Evolutionary conservation across 2,329 filamentous ascomycete species (phyloP), one percentile per base, ranked within the genome.

Genomic region (Neonectria hederae): DNA sequence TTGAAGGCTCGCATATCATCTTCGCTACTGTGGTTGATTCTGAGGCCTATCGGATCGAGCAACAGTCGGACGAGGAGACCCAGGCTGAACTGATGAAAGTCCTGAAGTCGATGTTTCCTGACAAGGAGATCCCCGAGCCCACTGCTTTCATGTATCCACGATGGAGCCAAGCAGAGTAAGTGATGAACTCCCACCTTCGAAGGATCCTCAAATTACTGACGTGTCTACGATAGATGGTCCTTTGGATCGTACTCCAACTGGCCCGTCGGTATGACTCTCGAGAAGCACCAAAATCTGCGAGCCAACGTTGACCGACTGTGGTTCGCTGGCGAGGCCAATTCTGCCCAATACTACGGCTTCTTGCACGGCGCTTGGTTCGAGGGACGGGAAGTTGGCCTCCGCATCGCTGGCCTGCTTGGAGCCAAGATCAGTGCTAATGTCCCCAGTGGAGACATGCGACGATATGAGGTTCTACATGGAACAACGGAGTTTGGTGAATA

Each of bases 171-270:
- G 68, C 69, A n/a, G 63, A 72, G 68, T 75, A 58, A 75, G 72
- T 68, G n/a, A 51, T 14, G 5, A 13, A 2, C n/a, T 13, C n/a
- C 21, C 0, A 0, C 6, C 14, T 21, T 21, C 14, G 6, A 2
- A 7, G 1, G 11, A 26, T 4, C 3, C 2, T 4, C 0, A 28
- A 59, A 68, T 22, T 9, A 45, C 61, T 65, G 32, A 65, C 45
- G 11, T n/a, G 4, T 11, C 54, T n/a, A 5, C 10, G 5, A 1
- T 10, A 73, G 71, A 2, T 84, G 82, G 83, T 75, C 82, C 0
- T 87, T 83, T 59, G 89, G 89, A 8, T 88, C 84, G 21, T 92
- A 90, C 76, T 89, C 86, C 40, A 91, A 91, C 74, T 92, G 89
- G 90, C 89, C 89, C 0, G 78, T 84, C 0, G 86, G 86, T 0